Percentiles rank a stretch among this genome's conserved stretches.
These are phyloP conservation scores for Arabis alpina DNA, from an alignment of 345 rosid species.

Conservation along the genomic window DNA sequence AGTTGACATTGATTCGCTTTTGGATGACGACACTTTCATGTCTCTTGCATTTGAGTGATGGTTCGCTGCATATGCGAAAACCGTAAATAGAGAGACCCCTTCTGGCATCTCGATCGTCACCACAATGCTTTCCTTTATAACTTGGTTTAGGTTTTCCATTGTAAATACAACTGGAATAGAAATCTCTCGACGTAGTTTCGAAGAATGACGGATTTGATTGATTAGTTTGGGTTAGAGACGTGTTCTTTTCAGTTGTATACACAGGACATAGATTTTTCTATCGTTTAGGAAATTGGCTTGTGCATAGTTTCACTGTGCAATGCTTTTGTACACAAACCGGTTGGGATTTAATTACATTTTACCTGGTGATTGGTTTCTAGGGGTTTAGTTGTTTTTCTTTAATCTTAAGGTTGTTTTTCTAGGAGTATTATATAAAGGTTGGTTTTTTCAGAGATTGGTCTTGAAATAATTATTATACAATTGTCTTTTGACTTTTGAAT, in stretches of 20 bases:
- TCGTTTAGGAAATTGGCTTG: conserved; percentile 12
- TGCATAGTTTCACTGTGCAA: conserved; percentile 2
- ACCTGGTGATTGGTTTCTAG: conserved; percentile 27
- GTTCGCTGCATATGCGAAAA: not conserved
- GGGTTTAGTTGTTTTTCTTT: not conserved
- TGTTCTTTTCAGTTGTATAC: conserved; percentile 32
- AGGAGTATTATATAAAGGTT: not conserved
- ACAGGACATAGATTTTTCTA: conserved; percentile 12
- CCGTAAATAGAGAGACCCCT: conserved; percentile 14
- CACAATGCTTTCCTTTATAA: conserved; percentile 30
- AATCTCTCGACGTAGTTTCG: conserved; percentile 19
- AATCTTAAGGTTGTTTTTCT: too few relatives aligned
- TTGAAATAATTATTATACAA: not conserved
- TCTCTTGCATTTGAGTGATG: conserved; percentile 66
- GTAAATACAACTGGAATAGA: conserved; percentile 40
- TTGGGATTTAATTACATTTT: conserved; percentile 9
- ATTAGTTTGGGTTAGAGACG: conserved; percentile 26
- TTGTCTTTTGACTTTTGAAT: not conserved
- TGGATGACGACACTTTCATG: conserved; percentile 82
- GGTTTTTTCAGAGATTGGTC: conserved; percentile 8
- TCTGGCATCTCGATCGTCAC: conserved; percentile 19
- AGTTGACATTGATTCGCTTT: conserved; percentile 61
- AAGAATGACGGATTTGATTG: conserved; percentile 16
- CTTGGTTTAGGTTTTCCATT: conserved; percentile 28
- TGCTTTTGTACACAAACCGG: conserved; percentile 25